These are phyloP conservation scores for Cyclotella choctawhatcheeana DNA, from an alignment of 108 stramenopile species.

Conservation along the genomic window DNA sequence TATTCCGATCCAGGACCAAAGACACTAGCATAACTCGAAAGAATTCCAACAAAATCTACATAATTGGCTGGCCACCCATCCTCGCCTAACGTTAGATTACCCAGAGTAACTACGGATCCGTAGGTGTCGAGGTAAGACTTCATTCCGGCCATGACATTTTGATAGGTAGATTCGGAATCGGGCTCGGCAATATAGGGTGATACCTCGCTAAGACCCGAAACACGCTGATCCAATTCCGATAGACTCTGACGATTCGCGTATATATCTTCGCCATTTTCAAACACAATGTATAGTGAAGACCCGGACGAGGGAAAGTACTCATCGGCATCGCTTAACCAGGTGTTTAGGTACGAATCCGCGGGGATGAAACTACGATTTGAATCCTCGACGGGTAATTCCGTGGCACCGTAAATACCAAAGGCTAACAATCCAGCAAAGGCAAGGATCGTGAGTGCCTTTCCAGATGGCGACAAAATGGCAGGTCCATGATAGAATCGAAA, in stretches of 20 bases:
- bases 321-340: constrained; percentile 58
- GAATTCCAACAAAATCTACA: constrained; percentile 50
- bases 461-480: constrained; percentile 50
- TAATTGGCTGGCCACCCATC: constrained; percentile 65
- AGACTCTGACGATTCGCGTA: constrained; percentile 51
- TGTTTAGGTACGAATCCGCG: constrained; percentile 72
- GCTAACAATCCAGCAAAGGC: constrained; percentile 54
- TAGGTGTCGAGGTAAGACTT: constrained; percentile 30
- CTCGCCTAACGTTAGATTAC: constrained; percentile 43
- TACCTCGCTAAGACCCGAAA: constrained; percentile 42
- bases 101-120: constrained; percentile 30
- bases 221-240: constrained; percentile 50
- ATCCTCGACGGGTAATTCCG: constrained; percentile 65
- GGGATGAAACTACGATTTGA: constrained; percentile 76
- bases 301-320: constrained; percentile 56
- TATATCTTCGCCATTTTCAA: constrained; percentile 53
- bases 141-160: constrained; percentile 64
- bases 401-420: constrained; percentile 58
- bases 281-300: constrained; percentile 47
- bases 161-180: constrained; percentile 48
- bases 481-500: constrained; percentile 71
- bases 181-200: constrained; percentile 74
- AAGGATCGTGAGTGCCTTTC: constrained; percentile 47
- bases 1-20: constrained; percentile 54
- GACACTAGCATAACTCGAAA: constrained; percentile 35